Percentiles rank a stretch among this genome's conserved stretches.
Evolutionary conservation across 768 basidiomycete genomes (phyloP).

Genomic region (Naganishia onofrii): DNA sequence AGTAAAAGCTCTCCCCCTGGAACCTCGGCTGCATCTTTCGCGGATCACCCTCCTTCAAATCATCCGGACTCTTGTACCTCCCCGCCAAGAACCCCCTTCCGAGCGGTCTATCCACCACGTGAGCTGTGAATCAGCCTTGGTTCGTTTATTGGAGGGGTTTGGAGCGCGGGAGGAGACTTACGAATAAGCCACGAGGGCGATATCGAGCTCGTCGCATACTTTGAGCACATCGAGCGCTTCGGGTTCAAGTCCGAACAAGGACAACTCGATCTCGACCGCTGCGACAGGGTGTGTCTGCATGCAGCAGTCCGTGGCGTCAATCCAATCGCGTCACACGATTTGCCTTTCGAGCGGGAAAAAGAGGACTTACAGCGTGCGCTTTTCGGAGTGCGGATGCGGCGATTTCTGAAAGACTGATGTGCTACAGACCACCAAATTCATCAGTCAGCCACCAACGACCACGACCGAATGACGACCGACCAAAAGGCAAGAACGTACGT

Average conservation of each 20-base stretch:
- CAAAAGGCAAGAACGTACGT: slow-evolving; percentile 5
- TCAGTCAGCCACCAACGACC: too few relatives aligned
- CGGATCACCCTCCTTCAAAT: slow-evolving; percentile 55
- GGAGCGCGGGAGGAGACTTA: not conserved
- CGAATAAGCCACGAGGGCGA: slow-evolving; percentile 65
- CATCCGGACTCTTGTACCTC: slow-evolving; percentile 46
- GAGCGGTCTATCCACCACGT: slow-evolving; percentile 38
- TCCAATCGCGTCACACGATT: not conserved
- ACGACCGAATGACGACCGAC: not conserved
- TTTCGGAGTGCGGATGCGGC: slow-evolving; percentile 56
- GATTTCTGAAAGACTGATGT: slow-evolving; percentile 64
- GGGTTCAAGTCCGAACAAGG: slow-evolving; percentile 62
- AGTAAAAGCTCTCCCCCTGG: slow-evolving; percentile 56
- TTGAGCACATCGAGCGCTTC: slow-evolving; percentile 59
- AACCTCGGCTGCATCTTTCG: slow-evolving; percentile 56
- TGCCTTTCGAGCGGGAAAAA: not conserved
- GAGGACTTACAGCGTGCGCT: slow-evolving; percentile 54
- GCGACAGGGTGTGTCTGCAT: slow-evolving; percentile 60
- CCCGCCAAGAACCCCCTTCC: slow-evolving; percentile 53
- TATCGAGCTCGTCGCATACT: slow-evolving; percentile 60
- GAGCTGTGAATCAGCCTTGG: not conserved
- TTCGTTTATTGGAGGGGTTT: too few relatives aligned
- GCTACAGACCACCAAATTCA: slow-evolving; percentile 39
- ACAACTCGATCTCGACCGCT: slow-evolving; percentile 67
- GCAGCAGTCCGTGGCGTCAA: too few relatives aligned